A percentile compares a stretch with the other conserved stretches of the same genome.
Conservation (phyloP, 2,329 filamentous ascomycete species). For the Pleoardoris graminearum region DNA sequence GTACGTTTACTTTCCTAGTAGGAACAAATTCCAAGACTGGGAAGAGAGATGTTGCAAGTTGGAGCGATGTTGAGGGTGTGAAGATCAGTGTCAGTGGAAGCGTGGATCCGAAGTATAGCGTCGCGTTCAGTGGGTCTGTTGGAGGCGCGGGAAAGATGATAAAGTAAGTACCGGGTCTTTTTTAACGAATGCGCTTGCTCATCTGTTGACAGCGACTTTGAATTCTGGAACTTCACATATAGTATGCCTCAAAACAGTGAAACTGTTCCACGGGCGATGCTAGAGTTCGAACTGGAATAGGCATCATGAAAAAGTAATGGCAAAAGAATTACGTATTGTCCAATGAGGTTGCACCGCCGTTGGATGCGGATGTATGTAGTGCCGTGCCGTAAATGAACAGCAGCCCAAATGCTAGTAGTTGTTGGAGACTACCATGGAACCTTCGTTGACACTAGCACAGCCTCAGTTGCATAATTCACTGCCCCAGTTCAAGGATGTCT, state of each 20-base stretch:
- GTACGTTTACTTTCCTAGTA: conserved; percentile 57
- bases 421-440: neutral
- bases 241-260: conserved; percentile 36
- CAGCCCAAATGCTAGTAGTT: too few relatives aligned
- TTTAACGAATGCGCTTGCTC: neutral
- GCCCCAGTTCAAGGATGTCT: neutral
- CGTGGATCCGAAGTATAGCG: conserved; percentile 44
- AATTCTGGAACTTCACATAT: conserved; percentile 51
- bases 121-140: conserved; percentile 51
- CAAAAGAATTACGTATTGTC: too few relatives aligned
- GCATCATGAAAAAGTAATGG: too few relatives aligned
- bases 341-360: too few relatives aligned
- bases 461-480: neutral
- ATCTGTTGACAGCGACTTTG: conserved; percentile 35
- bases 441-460: neutral
- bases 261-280: conserved; percentile 28
- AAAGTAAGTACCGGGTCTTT: conserved; percentile 35
- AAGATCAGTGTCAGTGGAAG: conserved; percentile 53
- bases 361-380: too few relatives aligned
- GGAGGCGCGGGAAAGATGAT: conserved; percentile 44
- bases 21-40: conserved; percentile 49
- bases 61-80: conserved; percentile 56
- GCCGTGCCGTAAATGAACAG: too few relatives aligned
- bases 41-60: conserved; percentile 51
- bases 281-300: conserved; percentile 24